Percentiles rank a stretch among this genome's conserved stretches.
These are phyloP conservation scores for Starmerella riodocensis DNA, from an alignment of 805 yeast genomes.

Conservation along the genomic window DNA sequence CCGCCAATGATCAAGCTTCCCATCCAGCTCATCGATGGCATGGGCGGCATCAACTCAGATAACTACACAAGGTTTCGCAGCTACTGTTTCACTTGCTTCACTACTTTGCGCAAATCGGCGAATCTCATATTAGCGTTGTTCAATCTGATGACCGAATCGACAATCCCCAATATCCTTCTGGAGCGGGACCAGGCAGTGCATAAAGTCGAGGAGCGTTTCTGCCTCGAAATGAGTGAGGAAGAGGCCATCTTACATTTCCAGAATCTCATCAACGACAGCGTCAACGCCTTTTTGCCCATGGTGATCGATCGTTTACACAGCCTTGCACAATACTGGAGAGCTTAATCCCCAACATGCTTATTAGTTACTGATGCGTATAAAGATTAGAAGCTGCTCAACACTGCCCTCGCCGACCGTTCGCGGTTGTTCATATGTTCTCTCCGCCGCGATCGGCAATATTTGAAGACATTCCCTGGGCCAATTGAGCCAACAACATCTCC, in stretches of 20 bases:
- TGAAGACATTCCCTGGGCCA: slow-evolving; percentile 1
- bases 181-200: slow-evolving; percentile 80
- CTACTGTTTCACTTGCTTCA: slow-evolving; percentile 88
- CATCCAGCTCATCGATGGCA: slow-evolving; percentile 90
- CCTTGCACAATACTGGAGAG: slow-evolving; percentile 95
- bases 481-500: slow-evolving; percentile 1
- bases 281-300: slow-evolving; percentile 82
- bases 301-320: slow-evolving; percentile 91
- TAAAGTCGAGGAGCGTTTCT: slow-evolving; percentile 88
- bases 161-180: slow-evolving; percentile 73
- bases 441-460: too few relatives aligned
- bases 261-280: slow-evolving; percentile 83
- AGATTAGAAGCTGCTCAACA: neutral
- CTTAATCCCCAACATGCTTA: slow-evolving; percentile 33
- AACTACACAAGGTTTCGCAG: slow-evolving; percentile 78
- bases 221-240: slow-evolving; percentile 85
- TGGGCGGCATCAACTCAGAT: slow-evolving; percentile 84
- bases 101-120: slow-evolving; percentile 77
- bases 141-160: slow-evolving; percentile 86
- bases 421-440: too few relatives aligned
- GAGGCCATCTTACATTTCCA: slow-evolving; percentile 94
- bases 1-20: slow-evolving; percentile 98
- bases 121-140: slow-evolving; percentile 80
- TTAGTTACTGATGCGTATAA: too few relatives aligned
- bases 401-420: neutral